These are phyloP conservation scores for Chiua virens DNA, from an alignment of 768 basidiomycete genomes.

Conservation along the genomic window DNA sequence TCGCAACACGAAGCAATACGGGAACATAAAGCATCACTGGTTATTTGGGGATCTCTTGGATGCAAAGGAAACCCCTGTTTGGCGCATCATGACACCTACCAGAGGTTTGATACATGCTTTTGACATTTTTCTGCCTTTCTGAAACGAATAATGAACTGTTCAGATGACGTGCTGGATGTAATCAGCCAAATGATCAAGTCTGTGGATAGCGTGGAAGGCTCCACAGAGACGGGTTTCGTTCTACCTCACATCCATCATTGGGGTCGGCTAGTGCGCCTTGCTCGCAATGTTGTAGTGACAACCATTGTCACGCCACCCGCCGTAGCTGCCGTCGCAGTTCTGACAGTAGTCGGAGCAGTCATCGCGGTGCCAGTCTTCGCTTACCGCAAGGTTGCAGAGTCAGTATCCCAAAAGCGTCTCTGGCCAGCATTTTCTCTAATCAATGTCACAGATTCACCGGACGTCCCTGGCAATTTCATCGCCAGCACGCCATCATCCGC, in stretches of 20 bases:
- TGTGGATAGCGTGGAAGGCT: slow-evolving; percentile 7
- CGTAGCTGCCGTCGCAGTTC: background rate
- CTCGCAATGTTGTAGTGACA: background rate
- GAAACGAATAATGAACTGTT: too few species aligned
- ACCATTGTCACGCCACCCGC: slow-evolving; percentile 3
- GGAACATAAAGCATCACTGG: slow-evolving; percentile 14
- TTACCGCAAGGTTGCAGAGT: background rate
- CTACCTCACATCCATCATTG: slow-evolving; percentile 6
- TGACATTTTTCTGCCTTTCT: background rate
- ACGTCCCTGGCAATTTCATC: background rate
- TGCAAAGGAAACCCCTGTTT: background rate
- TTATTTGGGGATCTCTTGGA: background rate
- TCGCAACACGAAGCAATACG: slow-evolving; percentile 12
- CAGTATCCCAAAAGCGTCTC: background rate
- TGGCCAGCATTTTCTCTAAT: background rate
- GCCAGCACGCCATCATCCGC: slow-evolving; percentile 3
- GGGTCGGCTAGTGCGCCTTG: slow-evolving; percentile 1
- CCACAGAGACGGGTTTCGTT: slow-evolving; percentile 5
- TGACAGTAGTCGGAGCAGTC: background rate
- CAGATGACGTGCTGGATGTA: slow-evolving; percentile 9
- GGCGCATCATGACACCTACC: background rate
- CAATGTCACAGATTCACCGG: background rate
- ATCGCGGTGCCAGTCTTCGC: background rate
- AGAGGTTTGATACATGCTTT: background rate
- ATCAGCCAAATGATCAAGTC: slow-evolving; percentile 8